Percentiles rank a stretch among this genome's conserved stretches.
phyloP scores from a whole-genome alignment of 2,329 filamentous ascomycete species.

The Aphanocladium album region DNA sequence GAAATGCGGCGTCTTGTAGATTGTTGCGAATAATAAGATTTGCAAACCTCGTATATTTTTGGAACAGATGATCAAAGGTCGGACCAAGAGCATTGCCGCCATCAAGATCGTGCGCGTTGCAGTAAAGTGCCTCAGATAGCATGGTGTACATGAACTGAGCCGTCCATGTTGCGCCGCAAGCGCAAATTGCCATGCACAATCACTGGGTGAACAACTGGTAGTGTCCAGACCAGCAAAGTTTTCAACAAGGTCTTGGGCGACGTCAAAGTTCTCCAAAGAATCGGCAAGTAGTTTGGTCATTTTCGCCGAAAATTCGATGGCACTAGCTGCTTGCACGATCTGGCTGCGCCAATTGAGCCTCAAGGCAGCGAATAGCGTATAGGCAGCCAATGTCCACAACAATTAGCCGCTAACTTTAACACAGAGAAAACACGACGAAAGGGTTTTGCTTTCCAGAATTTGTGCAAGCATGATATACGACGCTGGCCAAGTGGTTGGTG shows the following conservation, averaged over 20 bases:
- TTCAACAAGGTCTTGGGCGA: background rate
- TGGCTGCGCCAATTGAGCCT: conserved; percentile 5
- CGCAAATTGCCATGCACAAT: conserved; percentile 17
- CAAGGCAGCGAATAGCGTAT: conserved; percentile 14
- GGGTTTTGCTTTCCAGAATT: background rate
- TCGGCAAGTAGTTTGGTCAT: conserved; percentile 10
- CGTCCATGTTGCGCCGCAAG: conserved; percentile 16
- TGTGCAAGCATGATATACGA: conserved; percentile 5
- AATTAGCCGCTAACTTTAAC: conserved; percentile 1
- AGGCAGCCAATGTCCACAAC: conserved; percentile 18
- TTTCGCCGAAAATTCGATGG: conserved; percentile 13
- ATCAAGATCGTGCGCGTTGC: background rate
- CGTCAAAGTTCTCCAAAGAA: conserved; percentile 15
- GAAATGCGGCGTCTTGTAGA: conserved; percentile 10
- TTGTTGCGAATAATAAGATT: conserved; percentile 7
- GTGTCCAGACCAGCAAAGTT: background rate
- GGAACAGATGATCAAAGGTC: too few species aligned
- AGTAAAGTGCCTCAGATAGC: conserved; percentile 7
- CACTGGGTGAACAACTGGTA: conserved; percentile 6
- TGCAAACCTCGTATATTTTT: conserved; percentile 11
- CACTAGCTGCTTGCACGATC: conserved; percentile 11
- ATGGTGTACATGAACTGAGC: conserved; percentile 15
- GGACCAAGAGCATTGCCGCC: too few species aligned
- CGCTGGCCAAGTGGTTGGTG: conserved; percentile 14
- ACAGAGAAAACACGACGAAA: conserved; percentile 12